phyloP scores from a whole-genome alignment of 2,329 filamentous ascomycete genomes.

The Aspergillus neoniger region DNA sequence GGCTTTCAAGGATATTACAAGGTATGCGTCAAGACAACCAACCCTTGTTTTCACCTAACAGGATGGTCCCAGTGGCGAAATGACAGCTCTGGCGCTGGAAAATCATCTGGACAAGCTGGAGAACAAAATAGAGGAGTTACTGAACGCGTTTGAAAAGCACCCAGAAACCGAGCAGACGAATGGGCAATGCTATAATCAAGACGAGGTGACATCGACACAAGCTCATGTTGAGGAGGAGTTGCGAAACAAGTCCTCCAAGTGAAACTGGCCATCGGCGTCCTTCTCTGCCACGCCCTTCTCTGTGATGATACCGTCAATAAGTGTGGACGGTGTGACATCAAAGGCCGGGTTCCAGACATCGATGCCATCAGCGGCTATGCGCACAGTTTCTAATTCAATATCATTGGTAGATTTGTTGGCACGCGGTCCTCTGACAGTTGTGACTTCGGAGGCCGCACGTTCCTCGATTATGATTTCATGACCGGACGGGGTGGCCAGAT shows the following conservation, averaged over 20 bases:
- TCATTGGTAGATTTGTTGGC: conserved; percentile 56
- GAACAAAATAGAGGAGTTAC: conserved; percentile 47
- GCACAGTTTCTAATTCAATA: conserved; percentile 62
- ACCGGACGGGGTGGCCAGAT: conserved; percentile 76
- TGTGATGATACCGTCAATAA: conserved; percentile 94
- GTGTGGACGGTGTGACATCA: conserved; percentile 82
- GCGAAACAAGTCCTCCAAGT: conserved; percentile 46
- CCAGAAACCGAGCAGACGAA: background rate
- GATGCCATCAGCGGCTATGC: conserved; percentile 75
- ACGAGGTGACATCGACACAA: background rate
- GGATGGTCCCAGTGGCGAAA: conserved; percentile 50
- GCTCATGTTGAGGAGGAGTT: background rate
- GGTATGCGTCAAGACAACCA: conserved; percentile 7
- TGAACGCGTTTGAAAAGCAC: conserved; percentile 10
- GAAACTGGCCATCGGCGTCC: conserved; percentile 68
- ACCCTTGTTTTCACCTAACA: no score
- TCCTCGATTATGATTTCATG: conserved; percentile 87
- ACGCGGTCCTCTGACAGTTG: conserved; percentile 76
- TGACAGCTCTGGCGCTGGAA: conserved; percentile 57
- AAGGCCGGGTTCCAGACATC: conserved; percentile 96
- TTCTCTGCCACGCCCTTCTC: conserved; percentile 87
- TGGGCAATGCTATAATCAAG: background rate
- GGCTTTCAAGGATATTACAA: conserved; percentile 15
- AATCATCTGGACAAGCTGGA: conserved; percentile 57
- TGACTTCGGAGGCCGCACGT: conserved; percentile 77